phyloP scores from a whole-genome alignment of 805 yeast genomes.

The Candida lessepsii region DNA sequence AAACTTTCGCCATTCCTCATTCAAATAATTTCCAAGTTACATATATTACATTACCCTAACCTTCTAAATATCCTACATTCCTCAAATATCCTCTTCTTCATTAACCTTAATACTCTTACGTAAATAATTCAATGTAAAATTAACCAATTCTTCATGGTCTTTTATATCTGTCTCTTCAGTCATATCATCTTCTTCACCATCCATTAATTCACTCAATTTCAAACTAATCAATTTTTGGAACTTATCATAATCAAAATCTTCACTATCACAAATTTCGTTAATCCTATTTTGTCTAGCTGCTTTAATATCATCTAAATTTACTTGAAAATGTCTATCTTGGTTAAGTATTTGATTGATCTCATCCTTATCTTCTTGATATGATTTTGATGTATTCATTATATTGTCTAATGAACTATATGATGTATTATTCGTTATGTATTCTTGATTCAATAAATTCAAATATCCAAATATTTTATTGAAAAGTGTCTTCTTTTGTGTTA shows the following conservation, averaged over 20 bases:
- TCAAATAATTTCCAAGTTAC: background rate
- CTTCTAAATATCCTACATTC: background rate
- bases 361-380: constrained; percentile 42
- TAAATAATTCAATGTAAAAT: constrained; percentile 26
- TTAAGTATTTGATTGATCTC: constrained; percentile 33
- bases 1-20: background rate
- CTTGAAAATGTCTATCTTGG: constrained; percentile 31
- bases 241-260: constrained; percentile 27
- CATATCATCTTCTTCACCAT: constrained; percentile 12
- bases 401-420: constrained; percentile 38
- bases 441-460: constrained; percentile 36
- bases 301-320: constrained; percentile 23
- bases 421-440: constrained; percentile 41
- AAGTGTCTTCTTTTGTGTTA: constrained; percentile 39
- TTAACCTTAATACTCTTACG: constrained; percentile 26
- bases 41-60: background rate
- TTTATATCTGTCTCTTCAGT: constrained; percentile 2
- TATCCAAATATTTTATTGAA: constrained; percentile 40
- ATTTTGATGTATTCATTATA: constrained; percentile 34
- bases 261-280: constrained; percentile 1
- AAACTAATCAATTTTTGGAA: constrained; percentile 22
- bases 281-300: background rate
- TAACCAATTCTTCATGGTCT: constrained; percentile 23
- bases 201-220: constrained; percentile 24
- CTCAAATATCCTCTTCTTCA: constrained; percentile 2